Base-by-base conservation (phyloP, 805 yeast genomes). In the Yamadazyma phyllophila region DNA sequence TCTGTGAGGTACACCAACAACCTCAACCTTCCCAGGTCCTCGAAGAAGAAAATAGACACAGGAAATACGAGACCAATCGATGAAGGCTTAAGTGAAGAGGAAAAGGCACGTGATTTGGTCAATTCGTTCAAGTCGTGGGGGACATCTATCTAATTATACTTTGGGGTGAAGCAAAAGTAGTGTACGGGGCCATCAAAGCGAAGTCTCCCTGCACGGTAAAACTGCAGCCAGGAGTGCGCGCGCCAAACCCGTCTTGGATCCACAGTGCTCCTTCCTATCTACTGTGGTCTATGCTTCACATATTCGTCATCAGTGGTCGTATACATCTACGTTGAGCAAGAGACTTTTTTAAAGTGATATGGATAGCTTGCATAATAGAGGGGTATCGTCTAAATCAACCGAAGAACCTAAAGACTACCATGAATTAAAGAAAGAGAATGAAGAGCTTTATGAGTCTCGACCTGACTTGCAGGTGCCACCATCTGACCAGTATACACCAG, bases 51-150 rank as follows among this genome's bases (percentile, higher is more conserved):
- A 17, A 26, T 14, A n/a, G 46, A 40, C 20, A 14, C 41, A 20
- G 35, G 24, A 4, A 42, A 30, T 27, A 20, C 24, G 6, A 32
- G 33, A n/a, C 9, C 17, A 26, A 15, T 26, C 2, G 15, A 26
- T 37, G 32, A 26, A 26, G 49, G 45, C 20, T 36, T 54, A 31
- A 54, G 51, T 39, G 66, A 63, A 24, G 67, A 62, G 26, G 59
- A 60, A 26, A 60, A 56, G 45, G 67, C 68, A 7, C 49, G 66
- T 27, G 65, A 62, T 2, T 52, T 65, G 46, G 66, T 62, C 7
- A 51, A 58, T 35, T 57, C 66, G 3, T 55, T 64, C 42, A 49
- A 43, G 20, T 27, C 44, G 17, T 41, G 49, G 35, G 53, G 51
- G 6, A 49, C 48, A 7, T 44, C 52, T 2, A 46, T 46, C 5